Percentiles rank a stretch among this genome's conserved stretches.
phyloP scores from a whole-genome alignment of 306 rosid species.

The Quercus gilva region DNA sequence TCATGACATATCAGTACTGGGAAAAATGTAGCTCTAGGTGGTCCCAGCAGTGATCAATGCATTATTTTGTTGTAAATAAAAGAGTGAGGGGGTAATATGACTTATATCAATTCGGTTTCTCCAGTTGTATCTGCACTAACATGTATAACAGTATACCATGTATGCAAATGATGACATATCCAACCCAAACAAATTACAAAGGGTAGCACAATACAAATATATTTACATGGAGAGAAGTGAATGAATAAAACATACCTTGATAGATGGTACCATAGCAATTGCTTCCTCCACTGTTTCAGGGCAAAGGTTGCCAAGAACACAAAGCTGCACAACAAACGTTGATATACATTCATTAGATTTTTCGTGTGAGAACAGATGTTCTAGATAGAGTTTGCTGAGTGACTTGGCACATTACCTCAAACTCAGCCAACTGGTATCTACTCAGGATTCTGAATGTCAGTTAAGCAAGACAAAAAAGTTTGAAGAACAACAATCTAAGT shows the following conservation, averaged over 20 bases:
- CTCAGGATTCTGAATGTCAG: slow-evolving; percentile 71
- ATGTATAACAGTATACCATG: not conserved
- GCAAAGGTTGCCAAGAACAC: slow-evolving; percentile 98
- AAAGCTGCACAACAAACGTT: slow-evolving; percentile 55
- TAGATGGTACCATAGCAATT: slow-evolving; percentile 94
- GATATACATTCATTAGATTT: not conserved
- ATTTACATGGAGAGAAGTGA: not conserved
- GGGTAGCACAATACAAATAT: not conserved
- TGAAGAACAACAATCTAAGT: not conserved
- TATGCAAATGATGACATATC: not conserved
- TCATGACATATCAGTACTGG: not conserved
- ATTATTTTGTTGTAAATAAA: not conserved
- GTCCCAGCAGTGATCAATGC: not conserved
- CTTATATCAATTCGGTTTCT: not conserved
- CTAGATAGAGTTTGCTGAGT: not conserved
- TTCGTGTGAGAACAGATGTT: not conserved
- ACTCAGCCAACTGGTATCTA: slow-evolving; percentile 83
- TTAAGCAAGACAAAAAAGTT: slow-evolving; percentile 31
- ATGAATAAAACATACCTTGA: slow-evolving; percentile 54
- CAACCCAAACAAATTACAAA: not conserved
- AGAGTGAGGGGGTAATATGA: not conserved
- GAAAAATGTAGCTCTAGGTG: not conserved
- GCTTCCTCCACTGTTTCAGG: slow-evolving; percentile 99
- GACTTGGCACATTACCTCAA: slow-evolving; percentile 58
- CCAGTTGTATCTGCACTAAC: not conserved